These are phyloP conservation scores for Metschnikowia shivogae DNA, from an alignment of 805 yeast species.

Conservation along the genomic window DNA sequence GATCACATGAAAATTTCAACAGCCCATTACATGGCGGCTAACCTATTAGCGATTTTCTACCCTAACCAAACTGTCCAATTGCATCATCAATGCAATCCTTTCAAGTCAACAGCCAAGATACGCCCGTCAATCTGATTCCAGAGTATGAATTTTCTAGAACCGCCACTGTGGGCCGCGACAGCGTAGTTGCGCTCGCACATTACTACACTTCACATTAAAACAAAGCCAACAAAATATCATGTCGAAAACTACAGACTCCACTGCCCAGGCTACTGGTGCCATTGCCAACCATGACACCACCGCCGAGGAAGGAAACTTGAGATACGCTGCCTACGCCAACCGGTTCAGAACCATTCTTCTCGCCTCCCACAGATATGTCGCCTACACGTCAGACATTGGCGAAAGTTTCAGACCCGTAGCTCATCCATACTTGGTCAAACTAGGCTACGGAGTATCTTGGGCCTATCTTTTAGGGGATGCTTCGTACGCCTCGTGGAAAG, in stretches of 20 bases:
- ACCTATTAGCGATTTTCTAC: too few species aligned
- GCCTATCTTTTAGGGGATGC: conserved; percentile 72
- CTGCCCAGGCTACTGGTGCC: conserved; percentile 3
- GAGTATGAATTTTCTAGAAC: too few species aligned
- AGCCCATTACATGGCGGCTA: too few species aligned
- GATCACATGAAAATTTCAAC: too few species aligned
- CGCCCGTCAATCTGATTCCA: too few species aligned
- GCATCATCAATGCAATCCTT: too few species aligned
- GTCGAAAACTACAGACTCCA: not conserved
- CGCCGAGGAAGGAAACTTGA: conserved; percentile 31
- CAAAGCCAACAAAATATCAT: not conserved
- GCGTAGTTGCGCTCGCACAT: too few species aligned
- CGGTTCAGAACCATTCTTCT: conserved; percentile 63
- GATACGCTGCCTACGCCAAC: conserved; percentile 83
- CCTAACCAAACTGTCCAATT: too few species aligned
- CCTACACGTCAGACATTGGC: conserved; percentile 83
- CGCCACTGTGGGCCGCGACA: too few species aligned
- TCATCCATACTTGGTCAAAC: conserved; percentile 57
- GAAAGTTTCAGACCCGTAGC: conserved; percentile 84
- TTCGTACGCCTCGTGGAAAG: conserved; percentile 67
- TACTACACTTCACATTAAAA: too few species aligned
- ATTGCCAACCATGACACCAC: conserved; percentile 11
- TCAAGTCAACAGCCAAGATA: too few species aligned
- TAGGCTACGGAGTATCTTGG: conserved; percentile 77
- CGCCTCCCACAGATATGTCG: conserved; percentile 78